These are phyloP conservation scores for Lachnellula occidentalis DNA, from an alignment of 2,329 filamentous ascomycete genomes.

Conservation along the genomic window DNA sequence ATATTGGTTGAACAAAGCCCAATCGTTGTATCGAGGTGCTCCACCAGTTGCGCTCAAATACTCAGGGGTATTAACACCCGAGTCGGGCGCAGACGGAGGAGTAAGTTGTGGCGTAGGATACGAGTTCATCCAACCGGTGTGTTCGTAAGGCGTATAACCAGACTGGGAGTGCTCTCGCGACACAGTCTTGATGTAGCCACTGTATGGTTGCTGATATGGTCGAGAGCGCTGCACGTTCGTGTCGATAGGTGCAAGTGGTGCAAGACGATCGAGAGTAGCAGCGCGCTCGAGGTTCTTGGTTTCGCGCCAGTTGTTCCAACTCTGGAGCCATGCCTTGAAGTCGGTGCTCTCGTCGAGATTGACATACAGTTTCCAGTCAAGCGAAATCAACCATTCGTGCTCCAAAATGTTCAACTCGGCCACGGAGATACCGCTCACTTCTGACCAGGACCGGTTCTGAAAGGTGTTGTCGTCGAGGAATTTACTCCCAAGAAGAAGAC, in stretches of 20 bases:
- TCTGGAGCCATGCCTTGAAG: slow-evolving; percentile 57
- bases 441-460: slow-evolving; percentile 72
- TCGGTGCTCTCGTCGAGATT: slow-evolving; percentile 58
- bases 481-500: slow-evolving; percentile 67
- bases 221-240: slow-evolving; percentile 52
- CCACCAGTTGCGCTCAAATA: slow-evolving; percentile 41
- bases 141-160: slow-evolving; percentile 28
- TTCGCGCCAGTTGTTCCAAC: slow-evolving; percentile 59
- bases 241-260: slow-evolving; percentile 45
- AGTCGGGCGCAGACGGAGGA: slow-evolving; percentile 48
- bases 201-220: slow-evolving; percentile 34
- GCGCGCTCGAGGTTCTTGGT: slow-evolving; percentile 36
- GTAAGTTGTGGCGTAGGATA: slow-evolving; percentile 37
- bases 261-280: slow-evolving; percentile 34
- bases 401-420: slow-evolving; percentile 63
- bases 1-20: slow-evolving; percentile 45
- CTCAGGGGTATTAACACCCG: slow-evolving; percentile 48
- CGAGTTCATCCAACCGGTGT: slow-evolving; percentile 29
- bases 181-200: slow-evolving; percentile 43
- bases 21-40: slow-evolving; percentile 48
- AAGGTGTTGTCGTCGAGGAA: slow-evolving; percentile 76
- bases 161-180: slow-evolving; percentile 27
- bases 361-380: slow-evolving; percentile 64
- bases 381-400: slow-evolving; percentile 61
- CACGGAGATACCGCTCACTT: slow-evolving; percentile 68